Evolutionary conservation across 805 yeast species (phyloP), one percentile per base, ranked within the genome.

Genomic region (Myxozyma nipponensis): DNA sequence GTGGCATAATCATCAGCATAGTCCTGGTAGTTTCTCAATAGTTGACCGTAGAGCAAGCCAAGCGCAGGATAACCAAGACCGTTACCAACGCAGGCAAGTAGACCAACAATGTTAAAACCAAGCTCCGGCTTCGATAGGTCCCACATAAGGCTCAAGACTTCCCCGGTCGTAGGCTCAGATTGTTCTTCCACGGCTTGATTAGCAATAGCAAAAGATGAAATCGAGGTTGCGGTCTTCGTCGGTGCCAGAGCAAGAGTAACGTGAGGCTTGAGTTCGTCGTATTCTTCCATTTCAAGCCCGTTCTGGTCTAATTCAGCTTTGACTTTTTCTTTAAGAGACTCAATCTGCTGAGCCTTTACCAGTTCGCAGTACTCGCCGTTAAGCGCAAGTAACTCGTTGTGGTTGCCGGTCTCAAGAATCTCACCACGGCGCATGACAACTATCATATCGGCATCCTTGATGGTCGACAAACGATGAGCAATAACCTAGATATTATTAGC

Each of bases 391-490:
- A 71, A 53, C 37, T 63, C 65, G 6, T 57, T 58, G 46, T 69
- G 72, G 7, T 52, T 57, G 13, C 74, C 74, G 46, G 60, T 64
- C 55, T 71, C 73, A 22, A 65, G 76, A 51, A 75, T 77, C 49
- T 70, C 75, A 4, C 78, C 74, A 22, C 66, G 65, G 2, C 58
- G 47, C 49, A 77, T 63, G 15, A 77, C 80, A 44, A 77, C 68
- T 4, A 77, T 69, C 42, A 76, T 57, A 42, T 74, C 76, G 50
- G 80, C 77, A 54, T 75, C 76, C 54, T 68, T 69, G 39, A 77
- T 76, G 1, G 81, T 77, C 1, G 77, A 70, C 48, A 77, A 65
- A 44, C 81, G 62, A 57, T 77, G 81, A 5, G 81, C 81, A 54
- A 77, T 77, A 53, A 28, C 32, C 32, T 28, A n/a, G n/a, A n/a